phyloP scores from a whole-genome alignment of 768 basidiomycete species.

The Hypsizygus marmoreus region DNA sequence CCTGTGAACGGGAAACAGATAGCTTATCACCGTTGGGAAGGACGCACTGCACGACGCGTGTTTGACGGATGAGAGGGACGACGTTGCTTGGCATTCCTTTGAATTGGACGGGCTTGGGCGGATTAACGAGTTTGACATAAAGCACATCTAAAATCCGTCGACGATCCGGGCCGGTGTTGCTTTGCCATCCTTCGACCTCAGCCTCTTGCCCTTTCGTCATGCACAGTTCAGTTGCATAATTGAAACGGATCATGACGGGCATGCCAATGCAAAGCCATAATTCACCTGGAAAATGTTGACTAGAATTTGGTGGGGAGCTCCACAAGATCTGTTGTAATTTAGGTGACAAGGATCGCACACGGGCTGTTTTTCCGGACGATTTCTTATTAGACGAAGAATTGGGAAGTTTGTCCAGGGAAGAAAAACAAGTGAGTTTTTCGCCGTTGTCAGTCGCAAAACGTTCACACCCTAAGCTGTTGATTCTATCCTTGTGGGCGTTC shows the following conservation, averaged over 20 bases:
- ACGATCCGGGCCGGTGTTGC: background rate
- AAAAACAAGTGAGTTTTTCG: slow-evolving; percentile 27
- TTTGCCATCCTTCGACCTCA: slow-evolving; percentile 27
- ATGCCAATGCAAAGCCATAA: slow-evolving; percentile 31
- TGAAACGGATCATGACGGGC: slow-evolving; percentile 35
- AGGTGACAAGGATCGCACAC: no score
- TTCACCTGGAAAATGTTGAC: slow-evolving; percentile 29
- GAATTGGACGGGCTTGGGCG: no score
- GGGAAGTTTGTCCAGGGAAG: slow-evolving; percentile 21
- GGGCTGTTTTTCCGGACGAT: no score
- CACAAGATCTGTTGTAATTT: no score
- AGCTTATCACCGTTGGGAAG: no score
- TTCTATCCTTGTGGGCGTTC: slow-evolving; percentile 32
- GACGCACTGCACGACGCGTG: no score
- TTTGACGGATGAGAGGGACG: no score
- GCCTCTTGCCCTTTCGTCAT: slow-evolving; percentile 36
- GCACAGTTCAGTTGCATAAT: slow-evolving; percentile 33
- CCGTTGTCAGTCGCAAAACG: slow-evolving; percentile 32
- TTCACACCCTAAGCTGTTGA: slow-evolving; percentile 27
- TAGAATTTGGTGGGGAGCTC: no score
- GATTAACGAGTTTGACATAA: slow-evolving; percentile 7
- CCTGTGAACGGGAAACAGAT: no score
- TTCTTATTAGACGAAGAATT: no score
- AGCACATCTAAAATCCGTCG: slow-evolving; percentile 2
- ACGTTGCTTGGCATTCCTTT: no score